These are phyloP conservation scores for Penicillium paneum DNA, from an alignment of 2,329 filamentous ascomycete species.

Conservation along the genomic window DNA sequence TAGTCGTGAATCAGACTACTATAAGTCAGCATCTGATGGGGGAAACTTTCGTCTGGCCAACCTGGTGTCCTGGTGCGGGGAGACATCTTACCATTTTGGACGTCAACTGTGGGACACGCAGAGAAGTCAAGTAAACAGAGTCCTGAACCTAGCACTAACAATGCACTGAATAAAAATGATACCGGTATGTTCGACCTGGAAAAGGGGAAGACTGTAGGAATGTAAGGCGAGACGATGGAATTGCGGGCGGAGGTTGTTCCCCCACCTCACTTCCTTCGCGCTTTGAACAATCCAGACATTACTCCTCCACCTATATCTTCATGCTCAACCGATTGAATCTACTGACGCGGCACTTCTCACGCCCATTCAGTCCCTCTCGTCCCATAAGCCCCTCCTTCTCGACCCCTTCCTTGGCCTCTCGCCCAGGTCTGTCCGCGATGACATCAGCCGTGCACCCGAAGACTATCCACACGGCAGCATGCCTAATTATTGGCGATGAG, in stretches of 20 bases:
- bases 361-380: constrained; percentile 54
- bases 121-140: not conserved
- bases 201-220: constrained; percentile 6
- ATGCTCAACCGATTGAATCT: constrained; percentile 79
- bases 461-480: constrained; percentile 83
- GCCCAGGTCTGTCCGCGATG: constrained; percentile 33
- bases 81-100: constrained; percentile 5
- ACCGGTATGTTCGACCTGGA: not conserved
- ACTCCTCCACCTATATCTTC: constrained; percentile 12
- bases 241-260: constrained; percentile 21
- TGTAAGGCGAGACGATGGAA: constrained; percentile 9
- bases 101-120: not conserved
- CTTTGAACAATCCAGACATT: constrained; percentile 3
- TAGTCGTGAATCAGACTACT: constrained; percentile 76
- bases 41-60: not conserved
- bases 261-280: constrained; percentile 16
- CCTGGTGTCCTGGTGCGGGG: too few relatives aligned
- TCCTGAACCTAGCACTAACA: not conserved
- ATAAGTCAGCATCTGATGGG: constrained; percentile 2
- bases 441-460: constrained; percentile 47
- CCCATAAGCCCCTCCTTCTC: constrained; percentile 48
- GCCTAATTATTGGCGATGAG: constrained; percentile 95
- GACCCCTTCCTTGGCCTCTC: constrained; percentile 21
- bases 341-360: constrained; percentile 67
- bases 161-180: not conserved